Percentiles rank a stretch among this genome's conserved stretches.
Evolutionary conservation across 345 rosid genomes (phyloP).

Genomic region (Limnanthes douglasii): DNA sequence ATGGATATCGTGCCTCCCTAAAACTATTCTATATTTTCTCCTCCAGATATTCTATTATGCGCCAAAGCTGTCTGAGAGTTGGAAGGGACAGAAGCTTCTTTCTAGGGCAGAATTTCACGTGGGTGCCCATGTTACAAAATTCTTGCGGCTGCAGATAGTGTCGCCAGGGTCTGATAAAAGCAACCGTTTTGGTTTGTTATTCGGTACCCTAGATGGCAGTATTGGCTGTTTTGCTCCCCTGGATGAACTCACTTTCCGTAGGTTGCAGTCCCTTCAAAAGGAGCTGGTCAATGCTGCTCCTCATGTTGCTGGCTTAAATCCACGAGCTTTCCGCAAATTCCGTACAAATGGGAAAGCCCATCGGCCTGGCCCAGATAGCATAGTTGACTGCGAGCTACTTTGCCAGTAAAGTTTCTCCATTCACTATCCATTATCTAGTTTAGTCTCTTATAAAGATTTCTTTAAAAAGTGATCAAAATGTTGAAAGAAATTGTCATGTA

Average conservation of each 20-base stretch:
- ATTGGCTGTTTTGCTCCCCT: slow-evolving; percentile 91
- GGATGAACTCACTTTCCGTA: slow-evolving; percentile 82
- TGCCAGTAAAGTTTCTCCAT: slow-evolving; percentile 64
- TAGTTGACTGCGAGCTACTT: slow-evolving; percentile 88
- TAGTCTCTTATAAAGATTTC: too few species aligned
- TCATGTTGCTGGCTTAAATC: slow-evolving; percentile 90
- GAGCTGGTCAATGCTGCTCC: slow-evolving; percentile 87
- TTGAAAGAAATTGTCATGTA: neutral
- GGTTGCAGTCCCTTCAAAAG: slow-evolving; percentile 82
- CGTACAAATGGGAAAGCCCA: slow-evolving; percentile 68
- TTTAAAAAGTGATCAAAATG: neutral
- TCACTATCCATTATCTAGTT: neutral
- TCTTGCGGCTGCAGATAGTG: slow-evolving; percentile 89
- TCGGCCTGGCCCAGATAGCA: slow-evolving; percentile 90
- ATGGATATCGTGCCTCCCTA: neutral
- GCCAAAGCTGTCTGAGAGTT: slow-evolving; percentile 92
- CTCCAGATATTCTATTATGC: slow-evolving; percentile 84
- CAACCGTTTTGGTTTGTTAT: slow-evolving; percentile 75
- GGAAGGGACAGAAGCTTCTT: slow-evolving; percentile 97
- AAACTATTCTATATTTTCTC: too few species aligned
- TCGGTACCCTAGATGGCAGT: slow-evolving; percentile 92
- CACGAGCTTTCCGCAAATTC: slow-evolving; percentile 87
- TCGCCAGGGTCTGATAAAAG: slow-evolving; percentile 61
- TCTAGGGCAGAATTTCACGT: slow-evolving; percentile 91
- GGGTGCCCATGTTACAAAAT: slow-evolving; percentile 81